Conservation (phyloP, 1,284 basidiomycete genomes). For the Ceraceosorus bombacis region DNA sequence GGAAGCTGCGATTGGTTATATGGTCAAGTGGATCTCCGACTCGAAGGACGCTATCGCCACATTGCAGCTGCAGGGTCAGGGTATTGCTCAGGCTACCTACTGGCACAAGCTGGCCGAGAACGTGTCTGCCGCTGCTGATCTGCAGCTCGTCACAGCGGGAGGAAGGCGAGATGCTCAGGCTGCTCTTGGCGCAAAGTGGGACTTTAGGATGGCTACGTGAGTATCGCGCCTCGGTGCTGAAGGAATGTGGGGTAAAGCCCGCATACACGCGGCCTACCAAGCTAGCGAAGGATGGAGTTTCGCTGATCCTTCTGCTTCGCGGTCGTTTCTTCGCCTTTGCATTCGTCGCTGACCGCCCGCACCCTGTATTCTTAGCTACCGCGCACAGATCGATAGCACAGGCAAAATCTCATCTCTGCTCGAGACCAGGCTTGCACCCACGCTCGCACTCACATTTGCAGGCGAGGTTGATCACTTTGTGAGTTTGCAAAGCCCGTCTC, state of each 20-base stretch:
- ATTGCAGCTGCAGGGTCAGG: conserved; percentile 71
- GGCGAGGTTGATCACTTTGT: conserved; percentile 99
- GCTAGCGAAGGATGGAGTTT: not conserved
- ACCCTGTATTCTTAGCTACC: conserved; percentile 1
- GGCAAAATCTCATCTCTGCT: conserved; percentile 82
- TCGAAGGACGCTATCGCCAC: conserved; percentile 63
- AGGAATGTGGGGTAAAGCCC: too few relatives aligned
- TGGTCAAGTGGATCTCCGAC: conserved; percentile 62
- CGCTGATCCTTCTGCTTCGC: not conserved
- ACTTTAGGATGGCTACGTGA: conserved; percentile 75
- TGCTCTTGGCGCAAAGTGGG: conserved; percentile 90
- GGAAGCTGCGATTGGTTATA: conserved; percentile 73
- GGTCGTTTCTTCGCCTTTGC: not conserved
- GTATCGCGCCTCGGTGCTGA: not conserved
- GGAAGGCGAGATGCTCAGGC: conserved; percentile 79
- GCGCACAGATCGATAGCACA: conserved; percentile 40
- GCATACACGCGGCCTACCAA: not conserved
- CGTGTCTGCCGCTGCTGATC: conserved; percentile 95
- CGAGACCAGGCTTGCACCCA: conserved; percentile 90
- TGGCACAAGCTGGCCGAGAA: conserved; percentile 93
- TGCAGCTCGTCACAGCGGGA: conserved; percentile 63
- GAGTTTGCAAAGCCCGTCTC: conserved; percentile 22
- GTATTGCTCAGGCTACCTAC: conserved; percentile 84
- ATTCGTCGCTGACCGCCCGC: not conserved
- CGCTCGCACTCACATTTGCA: conserved; percentile 85